phyloP scores from a whole-genome alignment of 371 early-diverging fungal species.

The Apophysomyces variabilis region DNA sequence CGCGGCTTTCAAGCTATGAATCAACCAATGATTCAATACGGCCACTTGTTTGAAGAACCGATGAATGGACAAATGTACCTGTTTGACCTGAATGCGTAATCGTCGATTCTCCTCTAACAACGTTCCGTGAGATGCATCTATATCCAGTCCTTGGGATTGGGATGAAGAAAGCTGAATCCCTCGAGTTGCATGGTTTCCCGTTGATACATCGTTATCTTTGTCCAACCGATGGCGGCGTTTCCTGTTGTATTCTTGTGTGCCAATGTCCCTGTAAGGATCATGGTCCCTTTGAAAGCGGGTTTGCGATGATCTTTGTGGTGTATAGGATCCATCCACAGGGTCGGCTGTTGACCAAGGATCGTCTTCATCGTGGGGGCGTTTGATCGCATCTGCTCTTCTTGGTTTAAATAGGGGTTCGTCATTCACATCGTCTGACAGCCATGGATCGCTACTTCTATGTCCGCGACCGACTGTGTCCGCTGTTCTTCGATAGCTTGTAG shows the following conservation, averaged over 20 bases:
- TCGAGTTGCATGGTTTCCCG: too few species aligned
- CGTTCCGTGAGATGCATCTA: neutral
- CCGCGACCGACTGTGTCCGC: too few species aligned
- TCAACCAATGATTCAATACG: neutral
- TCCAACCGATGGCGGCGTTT: neutral
- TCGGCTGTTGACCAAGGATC: neutral
- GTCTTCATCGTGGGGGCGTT: too few species aligned
- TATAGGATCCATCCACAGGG: neutral
- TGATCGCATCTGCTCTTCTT: too few species aligned
- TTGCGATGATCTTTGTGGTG: neutral
- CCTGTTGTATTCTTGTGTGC: neutral
- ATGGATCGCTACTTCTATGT: too few species aligned
- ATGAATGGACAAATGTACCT: neutral
- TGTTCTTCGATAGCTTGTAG: neutral
- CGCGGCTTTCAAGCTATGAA: neutral
- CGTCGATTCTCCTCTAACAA: slow-evolving; percentile 2
- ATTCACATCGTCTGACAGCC: too few species aligned
- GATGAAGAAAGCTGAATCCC: too few species aligned
- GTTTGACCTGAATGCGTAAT: neutral
- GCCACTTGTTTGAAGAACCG: neutral
- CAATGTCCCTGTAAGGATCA: neutral
- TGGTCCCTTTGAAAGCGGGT: neutral
- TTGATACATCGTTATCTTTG: too few species aligned
- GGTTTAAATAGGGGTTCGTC: too few species aligned
- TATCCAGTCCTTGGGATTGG: neutral